Evolutionary conservation across 169 alveolate species (phyloP), one percentile per base, ranked within the genome.

Genomic region (Plasmodium cynomolgi): DNA sequence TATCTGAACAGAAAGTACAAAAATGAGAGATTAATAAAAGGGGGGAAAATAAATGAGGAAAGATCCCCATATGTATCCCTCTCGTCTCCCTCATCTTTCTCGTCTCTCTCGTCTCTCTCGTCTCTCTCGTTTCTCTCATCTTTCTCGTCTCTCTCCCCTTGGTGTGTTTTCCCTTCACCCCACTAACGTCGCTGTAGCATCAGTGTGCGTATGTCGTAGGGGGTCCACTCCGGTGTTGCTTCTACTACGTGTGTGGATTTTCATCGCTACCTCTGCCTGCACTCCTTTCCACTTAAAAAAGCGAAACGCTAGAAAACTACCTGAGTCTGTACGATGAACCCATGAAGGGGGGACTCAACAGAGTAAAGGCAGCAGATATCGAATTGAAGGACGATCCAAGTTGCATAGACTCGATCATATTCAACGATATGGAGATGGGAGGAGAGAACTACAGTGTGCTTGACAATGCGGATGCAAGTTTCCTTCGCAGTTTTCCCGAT

Each of bases 281-380:
- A 5, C 37, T 33, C 23, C 1, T 41, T 39, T 23, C 41, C 41
- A 20, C 62, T 86, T 5, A 4, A 26, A 41, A 31, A 74, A 88
- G 94, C 50, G 94, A 88, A 29, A 29, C 94, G n/a, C 47, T 80
- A 20, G 94, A 88, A 15, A 62, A 79, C 13, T 88, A 80, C 20
- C 75, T 88, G 9, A 77, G 72, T 31, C 72, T 88, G 33, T 88
- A 80, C 15, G 34, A 8, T 23, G 91, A 77, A 7, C 74, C 88
- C 29, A 26, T 23, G 11, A 41, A 15, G 8, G 26, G 47, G 33
- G 58, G 39, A 17, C 62, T 54, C 15, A 73, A 77, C 37, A 13
- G 26, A 8, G 41, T 58, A 80, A 58, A 58, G 62, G 20, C 13
- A 31, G 20, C 13, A 31, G 33, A 84, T n/a, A 37, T 47, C 8